Percentiles rank a stretch among this genome's conserved stretches.
Conservation (phyloP, 805 yeast species). For the Candida glaebosa region DNA sequence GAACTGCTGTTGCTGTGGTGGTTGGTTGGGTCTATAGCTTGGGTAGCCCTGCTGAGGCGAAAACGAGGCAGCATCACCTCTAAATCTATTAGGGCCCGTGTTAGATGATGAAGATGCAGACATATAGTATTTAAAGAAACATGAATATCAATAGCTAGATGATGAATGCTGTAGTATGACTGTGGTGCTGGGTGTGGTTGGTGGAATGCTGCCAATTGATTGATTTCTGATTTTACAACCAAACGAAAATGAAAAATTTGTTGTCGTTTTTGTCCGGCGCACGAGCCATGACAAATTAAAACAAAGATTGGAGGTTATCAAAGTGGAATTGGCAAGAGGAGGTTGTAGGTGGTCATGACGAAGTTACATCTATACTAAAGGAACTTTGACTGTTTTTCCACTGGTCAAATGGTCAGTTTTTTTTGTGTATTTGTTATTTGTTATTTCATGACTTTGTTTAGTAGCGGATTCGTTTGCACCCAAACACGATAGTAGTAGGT, state of each 20-base stretch:
- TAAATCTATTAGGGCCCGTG: slow-evolving; percentile 33
- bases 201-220: not conserved
- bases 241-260: not conserved
- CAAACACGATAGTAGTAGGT: too few species aligned
- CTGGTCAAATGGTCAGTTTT: too few species aligned
- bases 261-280: not conserved
- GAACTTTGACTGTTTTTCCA: too few species aligned
- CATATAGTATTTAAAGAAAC: slow-evolving; percentile 10
- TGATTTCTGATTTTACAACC: not conserved
- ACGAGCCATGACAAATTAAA: not conserved
- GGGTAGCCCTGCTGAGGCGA: slow-evolving; percentile 21
- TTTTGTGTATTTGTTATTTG: too few species aligned
- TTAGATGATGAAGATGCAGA: slow-evolving; percentile 22
- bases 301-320: not conserved
- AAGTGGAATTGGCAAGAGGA: too few species aligned
- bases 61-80: slow-evolving; percentile 37
- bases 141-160: slow-evolving; percentile 1
- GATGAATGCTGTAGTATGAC: not conserved
- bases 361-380: too few species aligned
- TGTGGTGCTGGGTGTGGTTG: not conserved
- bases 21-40: slow-evolving; percentile 6
- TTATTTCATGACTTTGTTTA: too few species aligned
- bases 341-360: too few species aligned
- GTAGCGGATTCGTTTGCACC: too few species aligned
- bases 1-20: slow-evolving; percentile 7